Base-by-base conservation (phyloP, 768 basidiomycete genomes). In the Cystobasidiopsis lactophilus region DNA sequence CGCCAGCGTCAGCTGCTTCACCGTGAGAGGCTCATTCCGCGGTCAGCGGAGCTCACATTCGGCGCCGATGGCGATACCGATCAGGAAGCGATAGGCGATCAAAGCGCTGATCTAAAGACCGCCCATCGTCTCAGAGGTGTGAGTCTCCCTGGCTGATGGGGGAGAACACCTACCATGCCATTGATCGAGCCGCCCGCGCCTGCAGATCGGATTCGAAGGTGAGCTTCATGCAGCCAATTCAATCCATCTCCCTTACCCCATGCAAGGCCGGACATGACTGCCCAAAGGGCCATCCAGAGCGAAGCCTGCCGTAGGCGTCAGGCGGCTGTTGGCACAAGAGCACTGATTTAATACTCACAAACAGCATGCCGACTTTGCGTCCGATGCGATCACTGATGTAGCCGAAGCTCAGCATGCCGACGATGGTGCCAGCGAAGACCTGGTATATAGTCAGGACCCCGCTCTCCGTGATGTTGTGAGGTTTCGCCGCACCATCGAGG, bases 41-140 rank as follows among this genome's bases (percentile, higher is more conserved):
- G 30, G 23, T 7, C 14, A 23, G 10, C 21, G 24, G 24, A 3
- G 16, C 23, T 2, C n/a, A 40, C 23, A 52, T 65, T 84, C 82
- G 3, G 82, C 82, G 3, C 85, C 83, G 0, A 86, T 73, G 23
- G 86, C 86, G 51, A 89, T 79, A 35, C 89, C 89, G 41, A 88
- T 72, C 1, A 93, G 66, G 71, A 89, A 89, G 5, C 85, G 77
- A 69, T 78, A 84, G 18, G 77, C 80, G 44, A 70, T 74, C 10
- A 93, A 74, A 74, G 88, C 85, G 38, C 75, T 71, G 35, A 33
- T 38, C n/a, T n/a, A 5, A 50, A 21, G 18, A 30, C 39, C 50
- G n/a, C n/a, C n/a, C n/a, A n/a, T n/a, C n/a, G n/a, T n/a, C n/a
- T n/a, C n/a, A n/a, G n/a, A n/a, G n/a, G n/a, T n/a, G n/a, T n/a